A percentile compares a stretch with the other conserved stretches of the same genome.
Conservation (phyloP, 768 basidiomycete genomes). For the Leccinellum luteum region DNA sequence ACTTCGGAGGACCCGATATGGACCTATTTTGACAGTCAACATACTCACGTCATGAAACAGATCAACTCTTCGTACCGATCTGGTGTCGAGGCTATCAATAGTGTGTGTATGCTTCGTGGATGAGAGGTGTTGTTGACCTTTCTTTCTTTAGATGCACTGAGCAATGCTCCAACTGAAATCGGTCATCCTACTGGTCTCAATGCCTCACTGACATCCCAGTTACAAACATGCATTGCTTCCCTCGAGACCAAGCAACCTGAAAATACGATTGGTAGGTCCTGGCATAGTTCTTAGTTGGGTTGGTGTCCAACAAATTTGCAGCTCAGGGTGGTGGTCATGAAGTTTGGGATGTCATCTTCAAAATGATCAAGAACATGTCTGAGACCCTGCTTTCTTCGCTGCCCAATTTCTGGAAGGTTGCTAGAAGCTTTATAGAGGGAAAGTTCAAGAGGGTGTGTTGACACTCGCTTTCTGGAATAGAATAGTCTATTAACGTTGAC, state of each 20-base stretch:
- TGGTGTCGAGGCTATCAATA: conserved; percentile 48
- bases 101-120: conserved; percentile 31
- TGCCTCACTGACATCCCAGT: conserved; percentile 48
- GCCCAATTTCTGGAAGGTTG: conserved; percentile 93
- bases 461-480: background rate
- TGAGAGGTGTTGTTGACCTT: conserved; percentile 1
- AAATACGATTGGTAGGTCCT: conserved; percentile 49
- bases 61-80: conserved; percentile 64
- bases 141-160: conserved; percentile 41
- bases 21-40: conserved; percentile 94
- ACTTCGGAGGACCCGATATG: conserved; percentile 88
- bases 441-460: conserved; percentile 79
- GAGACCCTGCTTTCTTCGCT: conserved; percentile 82
- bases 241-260: conserved; percentile 68
- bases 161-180: conserved; percentile 38
- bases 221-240: conserved; percentile 58
- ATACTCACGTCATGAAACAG: conserved; percentile 76
- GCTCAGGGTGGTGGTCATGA: conserved; percentile 71
- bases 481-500: conserved; percentile 1
- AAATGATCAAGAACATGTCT: conserved; percentile 82
- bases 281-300: background rate
- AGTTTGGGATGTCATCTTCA: conserved; percentile 76
- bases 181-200: conserved; percentile 39
- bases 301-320: conserved; percentile 26
- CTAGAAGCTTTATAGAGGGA: conserved; percentile 88